Percentiles rank a stretch among this genome's conserved stretches.
Evolutionary conservation across 2,329 filamentous ascomycete genomes (phyloP).

Genomic region (Coniochaeta sp.): DNA sequence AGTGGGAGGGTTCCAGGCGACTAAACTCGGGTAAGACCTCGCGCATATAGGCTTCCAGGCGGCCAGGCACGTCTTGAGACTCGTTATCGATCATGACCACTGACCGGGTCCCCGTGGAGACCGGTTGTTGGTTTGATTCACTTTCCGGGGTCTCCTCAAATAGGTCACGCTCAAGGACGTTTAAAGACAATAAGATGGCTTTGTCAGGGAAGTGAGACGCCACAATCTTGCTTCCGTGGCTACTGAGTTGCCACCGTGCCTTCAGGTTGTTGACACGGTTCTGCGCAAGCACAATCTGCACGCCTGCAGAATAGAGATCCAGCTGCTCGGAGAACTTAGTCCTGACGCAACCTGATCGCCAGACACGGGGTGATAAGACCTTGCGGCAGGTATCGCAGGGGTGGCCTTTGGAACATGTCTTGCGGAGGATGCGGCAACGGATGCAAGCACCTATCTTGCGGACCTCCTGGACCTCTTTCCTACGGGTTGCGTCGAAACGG

Average conservation of each 20-base stretch:
- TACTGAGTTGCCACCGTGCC: conserved; percentile 38
- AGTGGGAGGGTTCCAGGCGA: conserved; percentile 49
- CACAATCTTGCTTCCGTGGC: conserved; percentile 43
- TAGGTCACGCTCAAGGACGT: conserved; percentile 25
- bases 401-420: conserved; percentile 57
- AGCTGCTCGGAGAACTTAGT: conserved; percentile 55
- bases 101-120: conserved; percentile 7
- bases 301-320: conserved; percentile 55
- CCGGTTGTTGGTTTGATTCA: conserved; percentile 14
- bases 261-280: conserved; percentile 50
- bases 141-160: background rate
- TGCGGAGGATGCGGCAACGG: conserved; percentile 56
- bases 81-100: conserved; percentile 54
- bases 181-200: conserved; percentile 33
- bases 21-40: conserved; percentile 50
- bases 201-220: conserved; percentile 50
- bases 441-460: conserved; percentile 60
- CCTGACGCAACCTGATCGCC: conserved; percentile 56
- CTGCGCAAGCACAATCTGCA: conserved; percentile 55
- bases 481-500: conserved; percentile 48
- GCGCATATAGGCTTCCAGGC: conserved; percentile 54
- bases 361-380: conserved; percentile 56
- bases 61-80: conserved; percentile 50
- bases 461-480: conserved; percentile 58
- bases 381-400: conserved; percentile 58